Percentiles rank a stretch among this genome's conserved stretches.
Evolutionary conservation across 495 filamentous ascomycete species (phyloP).

Genomic region (Neurospora discreta): DNA sequence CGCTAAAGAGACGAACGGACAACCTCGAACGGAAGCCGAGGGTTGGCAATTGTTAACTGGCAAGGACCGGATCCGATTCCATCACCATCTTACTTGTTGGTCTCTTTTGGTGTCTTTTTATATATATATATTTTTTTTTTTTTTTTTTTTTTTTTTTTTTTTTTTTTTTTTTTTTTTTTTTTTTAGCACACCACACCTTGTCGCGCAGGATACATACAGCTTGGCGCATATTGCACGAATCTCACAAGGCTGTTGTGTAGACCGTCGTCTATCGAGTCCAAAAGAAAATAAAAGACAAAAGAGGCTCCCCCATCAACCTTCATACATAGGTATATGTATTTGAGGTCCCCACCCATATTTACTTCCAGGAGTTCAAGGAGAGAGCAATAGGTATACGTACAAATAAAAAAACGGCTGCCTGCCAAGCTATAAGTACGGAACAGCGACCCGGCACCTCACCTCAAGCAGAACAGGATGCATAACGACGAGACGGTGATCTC

Average conservation of each 20-base stretch:
- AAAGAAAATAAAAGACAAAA: background rate
- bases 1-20: background rate
- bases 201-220: background rate
- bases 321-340: background rate
- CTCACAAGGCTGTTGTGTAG: background rate
- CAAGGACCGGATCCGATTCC: background rate
- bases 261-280: background rate
- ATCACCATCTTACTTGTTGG: background rate
- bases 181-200: too few relatives aligned
- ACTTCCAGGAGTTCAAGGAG: background rate
- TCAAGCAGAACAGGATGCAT: slow-evolving; percentile 3
- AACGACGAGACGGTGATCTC: slow-evolving; percentile 6
- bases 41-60: background rate
- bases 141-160: too few relatives aligned
- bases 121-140: too few relatives aligned
- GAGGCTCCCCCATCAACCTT: background rate
- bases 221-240: background rate
- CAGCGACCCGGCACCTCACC: background rate
- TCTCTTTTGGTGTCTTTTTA: too few relatives aligned
- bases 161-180: too few relatives aligned
- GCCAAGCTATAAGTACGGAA: background rate
- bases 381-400: background rate
- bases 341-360: background rate
- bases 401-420: background rate
- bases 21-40: background rate